phyloP scores from a whole-genome alignment of 2,329 filamentous ascomycete species.

The Fusarium euwallaceae region DNA sequence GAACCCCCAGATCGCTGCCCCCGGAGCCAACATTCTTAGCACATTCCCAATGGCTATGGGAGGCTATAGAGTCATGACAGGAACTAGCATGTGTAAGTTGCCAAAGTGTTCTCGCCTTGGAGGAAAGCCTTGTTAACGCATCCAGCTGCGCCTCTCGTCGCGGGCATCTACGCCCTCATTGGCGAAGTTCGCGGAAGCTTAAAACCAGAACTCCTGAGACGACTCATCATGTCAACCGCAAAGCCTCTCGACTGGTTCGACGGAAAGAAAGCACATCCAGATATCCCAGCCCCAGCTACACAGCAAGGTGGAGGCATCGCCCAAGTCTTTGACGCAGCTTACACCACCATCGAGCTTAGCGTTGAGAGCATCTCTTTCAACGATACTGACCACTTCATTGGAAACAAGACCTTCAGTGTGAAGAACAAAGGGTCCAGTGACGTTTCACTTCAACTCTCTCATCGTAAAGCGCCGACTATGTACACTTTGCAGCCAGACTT shows the following conservation, averaged over 20 bases:
- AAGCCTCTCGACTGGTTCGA: conserved; percentile 3
- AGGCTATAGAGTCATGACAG: neutral
- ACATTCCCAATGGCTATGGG: neutral
- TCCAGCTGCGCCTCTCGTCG: neutral
- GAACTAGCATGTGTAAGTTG: conserved; percentile 8
- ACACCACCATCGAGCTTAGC: neutral
- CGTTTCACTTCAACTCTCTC: neutral
- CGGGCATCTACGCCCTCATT: neutral
- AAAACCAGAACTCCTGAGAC: neutral
- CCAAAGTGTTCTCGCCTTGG: too few relatives aligned
- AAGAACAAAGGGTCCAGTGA: neutral
- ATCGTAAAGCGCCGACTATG: neutral
- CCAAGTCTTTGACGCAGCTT: neutral
- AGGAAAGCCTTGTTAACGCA: neutral
- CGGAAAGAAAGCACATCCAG: neutral
- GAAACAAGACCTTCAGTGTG: neutral
- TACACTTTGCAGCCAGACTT: neutral
- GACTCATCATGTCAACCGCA: neutral
- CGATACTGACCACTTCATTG: neutral
- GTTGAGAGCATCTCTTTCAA: neutral
- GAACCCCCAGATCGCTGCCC: neutral
- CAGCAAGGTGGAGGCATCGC: neutral
- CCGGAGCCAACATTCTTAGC: conserved; percentile 3
- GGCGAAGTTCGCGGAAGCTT: neutral
- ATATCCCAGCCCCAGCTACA: neutral